Evolutionary conservation across 176 grass and related monocot species (phyloP).

Genomic region (Paspalum vaginatum): DNA sequence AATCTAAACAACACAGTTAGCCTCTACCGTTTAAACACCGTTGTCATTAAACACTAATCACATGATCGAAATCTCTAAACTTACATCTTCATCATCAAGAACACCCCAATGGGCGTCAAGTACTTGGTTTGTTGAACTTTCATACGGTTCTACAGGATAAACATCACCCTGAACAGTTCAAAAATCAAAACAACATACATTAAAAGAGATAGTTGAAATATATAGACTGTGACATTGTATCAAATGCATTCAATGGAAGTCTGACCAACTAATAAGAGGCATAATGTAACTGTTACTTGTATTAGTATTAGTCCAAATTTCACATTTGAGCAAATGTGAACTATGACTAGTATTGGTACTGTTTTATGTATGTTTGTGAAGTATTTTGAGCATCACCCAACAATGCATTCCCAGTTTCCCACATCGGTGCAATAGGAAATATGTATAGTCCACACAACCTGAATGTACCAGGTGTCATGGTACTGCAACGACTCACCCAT

Average conservation of each 20-base stretch:
- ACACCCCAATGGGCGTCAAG: conserved; percentile 99
- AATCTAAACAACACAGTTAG: no score
- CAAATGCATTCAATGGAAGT: conserved; percentile 11
- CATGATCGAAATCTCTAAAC: conserved; percentile 37
- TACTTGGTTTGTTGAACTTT: conserved; percentile 62
- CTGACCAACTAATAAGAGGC: neutral
- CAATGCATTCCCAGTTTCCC: neutral
- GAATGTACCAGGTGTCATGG: neutral
- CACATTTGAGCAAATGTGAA: conserved; percentile 1
- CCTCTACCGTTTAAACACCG: no score
- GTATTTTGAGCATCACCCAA: conserved; percentile 13
- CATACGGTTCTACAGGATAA: conserved; percentile 81
- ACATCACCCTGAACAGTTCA: conserved; percentile 82
- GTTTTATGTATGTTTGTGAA: neutral
- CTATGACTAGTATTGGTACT: neutral
- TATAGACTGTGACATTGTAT: neutral
- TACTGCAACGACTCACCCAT: neutral
- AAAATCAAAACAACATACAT: conserved; percentile 41
- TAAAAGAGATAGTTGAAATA: conserved; percentile 27
- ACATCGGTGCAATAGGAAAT: neutral
- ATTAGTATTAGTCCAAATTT: neutral
- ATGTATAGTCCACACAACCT: neutral
- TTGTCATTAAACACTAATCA: neutral
- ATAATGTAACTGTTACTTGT: neutral
- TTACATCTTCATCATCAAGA: conserved; percentile 95